Evolutionary conservation across 352 stramenopile genomes (phyloP), one percentile per base, ranked within the genome.

Genomic region (Phytophthora ramorum): DNA sequence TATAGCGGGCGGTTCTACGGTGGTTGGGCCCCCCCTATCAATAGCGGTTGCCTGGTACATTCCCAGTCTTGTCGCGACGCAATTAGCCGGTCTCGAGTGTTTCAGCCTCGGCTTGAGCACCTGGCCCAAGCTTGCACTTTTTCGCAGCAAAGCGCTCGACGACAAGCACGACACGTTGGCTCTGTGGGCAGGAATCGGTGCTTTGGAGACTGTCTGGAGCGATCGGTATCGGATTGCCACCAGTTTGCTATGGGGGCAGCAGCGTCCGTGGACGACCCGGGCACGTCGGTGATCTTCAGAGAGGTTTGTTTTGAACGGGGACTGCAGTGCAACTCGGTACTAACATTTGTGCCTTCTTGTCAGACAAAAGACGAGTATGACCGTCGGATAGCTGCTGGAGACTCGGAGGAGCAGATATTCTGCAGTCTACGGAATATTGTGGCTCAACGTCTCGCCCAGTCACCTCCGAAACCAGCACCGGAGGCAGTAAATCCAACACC

Each of bases 321-420:
- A 40, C 32, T 54, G 19, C 22, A 19, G 13, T 20, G 37, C 34
- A 40, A 40, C 34, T 40, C 4, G 2, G 14, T 43, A 1, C 5
- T 60, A 14, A 30, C 40, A 14, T 30, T 34, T 24, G 16, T 58
- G 5, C 1, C 7, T 60, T 54, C 13, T 41, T 52, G 28, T 35
- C 19, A 75, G 66, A 75, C 66, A 14, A 75, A 67, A 32, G 28
- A 80, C 28, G 78, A 86, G 43, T 86, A 84, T 28, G 44, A 75
- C 3, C 73, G 70, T 30, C 69, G 73, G 24, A 32, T 68, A 9
- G 66, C 65, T 38, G 69, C 73, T 1, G 75, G 71, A 16, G 69
- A 79, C 41, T 76, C 78, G 12, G 58, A 86, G 24, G 75, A 86
- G 20, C 34, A 64, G 48, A 83, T 86, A 19, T 86, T 84, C 45